Base-by-base conservation (phyloP, 2,329 filamentous ascomycete species). In the Fusarium sublunatum region DNA sequence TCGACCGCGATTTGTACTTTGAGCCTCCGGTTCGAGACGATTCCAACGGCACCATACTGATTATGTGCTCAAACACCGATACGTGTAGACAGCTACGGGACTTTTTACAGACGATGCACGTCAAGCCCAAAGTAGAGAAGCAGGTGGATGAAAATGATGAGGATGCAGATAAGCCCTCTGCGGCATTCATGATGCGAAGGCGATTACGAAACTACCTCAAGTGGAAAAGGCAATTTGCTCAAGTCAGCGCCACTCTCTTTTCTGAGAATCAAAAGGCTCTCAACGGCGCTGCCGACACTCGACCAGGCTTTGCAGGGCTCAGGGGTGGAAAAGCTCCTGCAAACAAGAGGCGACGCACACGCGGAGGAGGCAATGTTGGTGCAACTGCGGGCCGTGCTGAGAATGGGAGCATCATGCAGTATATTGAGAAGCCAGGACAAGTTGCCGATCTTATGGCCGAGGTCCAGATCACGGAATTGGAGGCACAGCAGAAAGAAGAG, bases 41-140 rank as follows among this genome's bases (percentile, higher is more conserved):
- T 70, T 96, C 93, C 0, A 96, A 93, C 72, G 91, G 91, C n/a
- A 92, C 91, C 3, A 92, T 97, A 45, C 80, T 99, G 31, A 92
- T 99, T 74, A 98, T 99, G 95, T 98, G 94, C 73, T 89, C 90
- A 25, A 94, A 96, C 70, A 88, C 91, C 53, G 87, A 88, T 53
- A 96, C 92, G 8, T 96, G 92, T 72, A 86, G 90, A 12, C 95
- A 99, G 70, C 81, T 99, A 38, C 88, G 92, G 64, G 94, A 98
- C 73, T 98, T 94, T 73, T 79, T 99, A 19, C 91, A 96, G 74
- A 93, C 88, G 7, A 97, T 97, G 92, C 87, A 96, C 72, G 84
- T 93, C 26, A 87, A 85, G 50, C 83, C 87, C 49, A 83, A 75
- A 70, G 73, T 71, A 40, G 80, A 84, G 47, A 76, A 78, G 13